Conservation (phyloP, 129 eudicot species). For the Centaurea solstitialis region DNA sequence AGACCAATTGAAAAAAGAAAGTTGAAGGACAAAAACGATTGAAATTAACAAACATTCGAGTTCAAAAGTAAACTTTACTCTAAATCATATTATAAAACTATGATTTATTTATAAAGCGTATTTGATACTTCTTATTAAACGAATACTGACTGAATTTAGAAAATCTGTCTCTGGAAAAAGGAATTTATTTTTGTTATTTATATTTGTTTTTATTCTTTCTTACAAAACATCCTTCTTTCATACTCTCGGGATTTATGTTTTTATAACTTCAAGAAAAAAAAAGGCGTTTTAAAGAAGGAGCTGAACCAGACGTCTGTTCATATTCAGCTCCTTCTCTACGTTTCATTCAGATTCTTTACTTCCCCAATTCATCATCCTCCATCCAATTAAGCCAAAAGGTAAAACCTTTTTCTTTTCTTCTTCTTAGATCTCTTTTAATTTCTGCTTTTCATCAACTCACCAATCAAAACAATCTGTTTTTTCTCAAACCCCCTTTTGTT, state of each 20-base stretch:
- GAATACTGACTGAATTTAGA: not conserved
- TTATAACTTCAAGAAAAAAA: constrained; percentile 10
- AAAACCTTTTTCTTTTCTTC: not conserved
- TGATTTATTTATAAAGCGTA: not conserved
- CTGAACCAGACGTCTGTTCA: not conserved
- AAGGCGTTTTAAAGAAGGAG: constrained; percentile 22
- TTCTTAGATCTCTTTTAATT: not conserved
- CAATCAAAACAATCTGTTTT: not conserved
- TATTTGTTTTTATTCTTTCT: not conserved
- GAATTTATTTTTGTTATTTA: not conserved
- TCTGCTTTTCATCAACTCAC: not conserved
- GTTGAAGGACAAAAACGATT: no score
- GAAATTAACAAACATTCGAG: no score
- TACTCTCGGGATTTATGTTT: constrained; percentile 45
- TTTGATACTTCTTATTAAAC: not conserved
- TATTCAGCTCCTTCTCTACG: constrained; percentile 32
- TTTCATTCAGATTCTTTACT: constrained; percentile 24
- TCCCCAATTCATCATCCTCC: constrained; percentile 16
- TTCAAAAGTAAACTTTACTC: no score
- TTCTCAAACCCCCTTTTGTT: not conserved
- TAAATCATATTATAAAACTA: no score
- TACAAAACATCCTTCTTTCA: constrained; percentile 39
- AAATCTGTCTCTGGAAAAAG: not conserved
- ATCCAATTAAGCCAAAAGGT: constrained; percentile 22
- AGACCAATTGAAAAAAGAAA: no score